A percentile compares a stretch with the other conserved stretches of the same genome.
These are phyloP conservation scores for Penicillium paxilli DNA, from an alignment of 495 filamentous ascomycete species.

Conservation along the genomic window DNA sequence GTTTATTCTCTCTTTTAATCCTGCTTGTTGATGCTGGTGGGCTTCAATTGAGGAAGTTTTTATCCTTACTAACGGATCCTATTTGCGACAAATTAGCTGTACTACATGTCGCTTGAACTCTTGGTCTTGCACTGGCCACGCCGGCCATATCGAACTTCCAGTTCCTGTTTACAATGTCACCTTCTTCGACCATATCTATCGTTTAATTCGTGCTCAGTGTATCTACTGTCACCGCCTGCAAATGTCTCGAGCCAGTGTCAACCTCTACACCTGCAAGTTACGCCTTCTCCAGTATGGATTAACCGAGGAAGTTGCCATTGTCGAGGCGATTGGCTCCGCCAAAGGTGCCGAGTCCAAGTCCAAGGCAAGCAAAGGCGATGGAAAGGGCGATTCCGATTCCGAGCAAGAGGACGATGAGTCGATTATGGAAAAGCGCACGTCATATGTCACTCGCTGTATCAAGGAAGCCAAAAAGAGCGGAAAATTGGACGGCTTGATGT, in stretches of 20 bases:
- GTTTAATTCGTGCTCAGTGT: conserved; percentile 82
- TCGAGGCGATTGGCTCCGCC: conserved; percentile 56
- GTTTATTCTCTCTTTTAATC: neutral
- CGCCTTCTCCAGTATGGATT: conserved; percentile 83
- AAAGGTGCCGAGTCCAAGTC: conserved; percentile 23
- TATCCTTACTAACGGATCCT: conserved; percentile 2
- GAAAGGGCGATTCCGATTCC: conserved; percentile 47
- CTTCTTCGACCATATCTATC: conserved; percentile 86
- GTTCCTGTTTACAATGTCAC: conserved; percentile 89
- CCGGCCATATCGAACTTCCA: conserved; percentile 92
- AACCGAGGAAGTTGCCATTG: conserved; percentile 65
- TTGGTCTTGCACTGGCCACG: conserved; percentile 84
- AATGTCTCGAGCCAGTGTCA: conserved; percentile 68
- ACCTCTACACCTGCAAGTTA: conserved; percentile 80
- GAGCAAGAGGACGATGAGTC: conserved; percentile 61
- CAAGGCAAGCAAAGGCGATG: conserved; percentile 32
- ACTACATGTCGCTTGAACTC: conserved; percentile 81
- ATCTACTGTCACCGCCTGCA: conserved; percentile 84
- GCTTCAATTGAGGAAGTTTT: neutral
- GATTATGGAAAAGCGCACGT: conserved; percentile 64
- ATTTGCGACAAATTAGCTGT: conserved; percentile 59
- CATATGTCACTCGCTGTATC: conserved; percentile 69
- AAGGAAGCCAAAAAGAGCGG: conserved; percentile 48
- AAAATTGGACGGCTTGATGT: conserved; percentile 50
- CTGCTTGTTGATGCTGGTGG: too few relatives aligned